These are phyloP conservation scores for Suillus alpinus DNA, from an alignment of 768 basidiomycete genomes.

Conservation along the genomic window DNA sequence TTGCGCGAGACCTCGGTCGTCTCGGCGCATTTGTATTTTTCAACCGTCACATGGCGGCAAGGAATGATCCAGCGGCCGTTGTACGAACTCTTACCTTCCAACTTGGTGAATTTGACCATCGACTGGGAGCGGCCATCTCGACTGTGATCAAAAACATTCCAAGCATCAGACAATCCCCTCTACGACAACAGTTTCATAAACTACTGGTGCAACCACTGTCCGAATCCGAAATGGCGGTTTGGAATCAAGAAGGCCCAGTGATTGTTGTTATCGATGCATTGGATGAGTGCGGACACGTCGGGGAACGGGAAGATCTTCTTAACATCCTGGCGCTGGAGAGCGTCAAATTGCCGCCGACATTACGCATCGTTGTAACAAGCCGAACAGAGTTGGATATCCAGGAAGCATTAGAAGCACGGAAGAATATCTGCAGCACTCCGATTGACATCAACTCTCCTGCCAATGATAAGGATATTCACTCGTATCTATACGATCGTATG, in stretches of 20 bases:
- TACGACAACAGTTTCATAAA: constrained; percentile 32
- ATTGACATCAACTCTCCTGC: constrained; percentile 26
- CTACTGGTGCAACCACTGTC: constrained; percentile 31
- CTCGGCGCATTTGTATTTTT: constrained; percentile 38
- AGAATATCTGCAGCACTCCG: constrained; percentile 16
- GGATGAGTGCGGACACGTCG: constrained; percentile 30
- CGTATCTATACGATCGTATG: constrained; percentile 25
- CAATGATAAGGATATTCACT: constrained; percentile 24
- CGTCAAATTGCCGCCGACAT: constrained; percentile 14
- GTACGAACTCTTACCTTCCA: constrained; percentile 35
- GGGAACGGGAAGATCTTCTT: constrained; percentile 26
- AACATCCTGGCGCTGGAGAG: constrained; percentile 25
- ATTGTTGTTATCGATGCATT: constrained; percentile 35
- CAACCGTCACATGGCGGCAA: constrained; percentile 26
- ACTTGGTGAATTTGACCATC: constrained; percentile 30
- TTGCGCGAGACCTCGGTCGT: constrained; percentile 29
- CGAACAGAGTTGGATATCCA: constrained; percentile 30
- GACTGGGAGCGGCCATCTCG: constrained; percentile 25
- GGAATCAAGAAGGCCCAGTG: constrained; percentile 22
- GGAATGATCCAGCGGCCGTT: constrained; percentile 28
- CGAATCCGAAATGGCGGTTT: constrained; percentile 12
- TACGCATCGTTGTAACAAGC: constrained; percentile 32
- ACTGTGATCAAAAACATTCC: constrained; percentile 23
- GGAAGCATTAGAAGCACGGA: constrained; percentile 9
- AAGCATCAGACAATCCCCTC: constrained; percentile 26